A percentile compares a stretch with the other conserved stretches of the same genome.
These are phyloP conservation scores for Athelia psychrophila DNA, from an alignment of 1,284 basidiomycete genomes.

Conservation along the genomic window DNA sequence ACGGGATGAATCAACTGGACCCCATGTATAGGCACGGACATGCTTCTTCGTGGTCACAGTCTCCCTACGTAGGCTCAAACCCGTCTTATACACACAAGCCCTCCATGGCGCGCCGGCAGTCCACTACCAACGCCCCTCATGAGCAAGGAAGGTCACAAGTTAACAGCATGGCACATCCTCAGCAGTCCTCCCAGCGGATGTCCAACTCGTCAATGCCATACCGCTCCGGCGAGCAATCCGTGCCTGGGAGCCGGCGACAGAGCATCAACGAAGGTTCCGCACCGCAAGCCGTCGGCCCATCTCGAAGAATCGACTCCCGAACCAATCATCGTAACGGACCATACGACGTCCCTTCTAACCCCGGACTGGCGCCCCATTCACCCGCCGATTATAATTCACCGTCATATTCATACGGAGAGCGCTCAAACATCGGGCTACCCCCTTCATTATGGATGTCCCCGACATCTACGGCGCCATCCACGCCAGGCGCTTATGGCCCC, in stretches of 20 bases:
- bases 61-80: conserved; percentile 5
- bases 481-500: conserved; percentile 31
- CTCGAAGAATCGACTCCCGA: conserved; percentile 10
- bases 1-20: conserved; percentile 14
- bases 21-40: conserved; percentile 16
- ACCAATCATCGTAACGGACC: not conserved
- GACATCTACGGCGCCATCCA: conserved; percentile 44
- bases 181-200: too few relatives aligned
- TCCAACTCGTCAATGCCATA: conserved; percentile 6
- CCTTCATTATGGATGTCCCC: conserved; percentile 83
- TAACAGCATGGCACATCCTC: not conserved
- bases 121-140: conserved; percentile 5
- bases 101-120: conserved; percentile 14
- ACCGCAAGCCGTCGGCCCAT: not conserved
- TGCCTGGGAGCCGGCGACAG: conserved; percentile 7
- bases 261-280: not conserved
- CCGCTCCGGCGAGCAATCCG: conserved; percentile 6
- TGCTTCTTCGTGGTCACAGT: conserved; percentile 18
- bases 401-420: conserved; percentile 42
- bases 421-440: conserved; percentile 52
- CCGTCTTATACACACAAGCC: conserved; percentile 13
- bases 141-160: conserved; percentile 8
- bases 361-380: conserved; percentile 16
- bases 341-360: conserved; percentile 12
- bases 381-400: conserved; percentile 26